These are phyloP conservation scores for Paramecium pentaurelia DNA, from an alignment of 73 alveolate species.

Conservation along the genomic window DNA sequence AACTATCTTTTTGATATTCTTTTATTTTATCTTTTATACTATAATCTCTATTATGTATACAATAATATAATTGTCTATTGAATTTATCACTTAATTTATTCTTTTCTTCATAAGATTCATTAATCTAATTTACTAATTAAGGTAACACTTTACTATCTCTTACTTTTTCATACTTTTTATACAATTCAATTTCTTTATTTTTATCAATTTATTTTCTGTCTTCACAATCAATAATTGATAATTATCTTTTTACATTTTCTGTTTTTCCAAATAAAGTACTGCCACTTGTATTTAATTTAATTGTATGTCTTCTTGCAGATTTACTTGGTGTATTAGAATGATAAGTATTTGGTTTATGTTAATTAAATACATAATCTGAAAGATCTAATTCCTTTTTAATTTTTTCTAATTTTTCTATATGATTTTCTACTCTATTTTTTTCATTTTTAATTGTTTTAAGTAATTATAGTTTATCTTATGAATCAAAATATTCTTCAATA, in stretches of 20 bases:
- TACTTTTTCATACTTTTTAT: background rate
- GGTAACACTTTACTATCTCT: background rate
- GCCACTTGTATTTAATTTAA: background rate
- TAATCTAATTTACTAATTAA: background rate
- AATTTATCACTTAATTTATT: background rate
- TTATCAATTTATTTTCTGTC: background rate
- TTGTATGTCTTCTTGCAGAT: background rate
- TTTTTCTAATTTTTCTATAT: background rate
- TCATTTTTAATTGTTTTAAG: background rate
- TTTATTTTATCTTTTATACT: background rate
- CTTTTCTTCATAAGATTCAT: background rate
- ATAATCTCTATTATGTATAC: background rate
- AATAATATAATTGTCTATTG: background rate
- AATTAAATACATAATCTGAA: background rate
- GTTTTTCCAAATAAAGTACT: background rate
- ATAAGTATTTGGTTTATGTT: background rate
- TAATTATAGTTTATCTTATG: background rate
- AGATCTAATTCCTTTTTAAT: background rate
- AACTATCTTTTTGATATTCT: background rate
- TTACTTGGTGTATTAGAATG: conserved; percentile 11
- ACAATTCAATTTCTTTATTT: background rate
- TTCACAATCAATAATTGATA: background rate
- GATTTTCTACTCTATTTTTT: background rate
- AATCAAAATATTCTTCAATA: background rate
- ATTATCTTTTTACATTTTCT: background rate